A percentile compares a stretch with the other conserved stretches of the same genome.
Evolutionary conservation across 768 basidiomycete species (phyloP).

Genomic region (Inosperma sp.): DNA sequence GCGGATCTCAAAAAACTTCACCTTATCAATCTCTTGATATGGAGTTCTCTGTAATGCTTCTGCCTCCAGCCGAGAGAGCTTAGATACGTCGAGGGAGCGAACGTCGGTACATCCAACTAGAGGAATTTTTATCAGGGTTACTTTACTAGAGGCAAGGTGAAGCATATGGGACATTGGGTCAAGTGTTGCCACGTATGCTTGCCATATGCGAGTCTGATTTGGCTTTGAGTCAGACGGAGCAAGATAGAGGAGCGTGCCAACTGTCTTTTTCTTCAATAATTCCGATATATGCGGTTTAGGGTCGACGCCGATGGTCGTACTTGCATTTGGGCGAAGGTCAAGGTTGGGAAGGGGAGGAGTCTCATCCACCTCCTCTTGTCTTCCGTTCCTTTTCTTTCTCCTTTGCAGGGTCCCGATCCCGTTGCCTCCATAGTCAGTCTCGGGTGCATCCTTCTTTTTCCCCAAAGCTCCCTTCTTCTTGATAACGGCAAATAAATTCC

Average conservation of each 20-base stretch:
- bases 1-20: conserved; percentile 60
- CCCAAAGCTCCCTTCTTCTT: conserved; percentile 38
- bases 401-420: conserved; percentile 1
- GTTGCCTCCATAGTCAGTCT: neutral
- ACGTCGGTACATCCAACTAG: conserved; percentile 57
- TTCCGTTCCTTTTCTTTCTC: neutral
- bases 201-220: conserved; percentile 43
- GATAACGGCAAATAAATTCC: conserved; percentile 58
- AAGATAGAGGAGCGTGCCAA: too few species aligned
- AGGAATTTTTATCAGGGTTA: conserved; percentile 41
- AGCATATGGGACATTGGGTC: conserved; percentile 29
- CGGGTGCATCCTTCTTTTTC: conserved; percentile 23
- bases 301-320: too few species aligned
- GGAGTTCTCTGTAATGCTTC: too few species aligned
- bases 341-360: neutral
- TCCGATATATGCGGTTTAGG: too few species aligned
- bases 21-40: too few species aligned
- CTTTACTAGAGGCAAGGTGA: conserved; percentile 47
- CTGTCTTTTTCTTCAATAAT: too few species aligned
- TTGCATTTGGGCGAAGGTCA: too few species aligned
- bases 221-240: conserved; percentile 14
- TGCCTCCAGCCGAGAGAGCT: conserved; percentile 43
- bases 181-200: conserved; percentile 38
- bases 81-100: conserved; percentile 46
- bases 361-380: neutral